Conservation (phyloP, 2,329 filamentous ascomycete genomes). For the Stemphylium lycopersici region DNA sequence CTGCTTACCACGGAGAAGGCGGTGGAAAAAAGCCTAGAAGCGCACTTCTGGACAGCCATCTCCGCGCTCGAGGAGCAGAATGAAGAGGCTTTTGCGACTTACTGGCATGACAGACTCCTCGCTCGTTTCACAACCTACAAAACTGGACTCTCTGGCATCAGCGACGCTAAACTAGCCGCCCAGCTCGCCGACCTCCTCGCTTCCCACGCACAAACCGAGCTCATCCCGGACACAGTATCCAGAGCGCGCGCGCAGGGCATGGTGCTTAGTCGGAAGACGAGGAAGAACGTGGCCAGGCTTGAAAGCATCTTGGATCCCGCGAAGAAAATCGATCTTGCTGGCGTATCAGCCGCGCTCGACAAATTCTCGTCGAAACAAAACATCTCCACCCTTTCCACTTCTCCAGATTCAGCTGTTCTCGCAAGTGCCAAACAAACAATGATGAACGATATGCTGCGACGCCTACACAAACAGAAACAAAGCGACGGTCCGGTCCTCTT, state of each 20-base stretch:
- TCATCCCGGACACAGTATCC: constrained; percentile 39
- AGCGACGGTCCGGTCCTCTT: constrained; percentile 48
- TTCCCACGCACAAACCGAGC: constrained; percentile 39
- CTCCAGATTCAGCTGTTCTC: no score
- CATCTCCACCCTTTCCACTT: no score
- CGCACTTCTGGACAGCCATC: constrained; percentile 34
- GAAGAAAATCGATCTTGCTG: constrained; percentile 14
- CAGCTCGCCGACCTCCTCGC: constrained; percentile 44
- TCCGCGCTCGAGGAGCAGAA: constrained; percentile 34
- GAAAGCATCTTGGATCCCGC: constrained; percentile 26
- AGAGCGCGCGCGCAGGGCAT: constrained; percentile 42
- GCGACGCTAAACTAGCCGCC: constrained; percentile 40
- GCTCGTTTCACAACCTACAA: constrained; percentile 36
- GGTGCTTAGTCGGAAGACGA: constrained; percentile 38
- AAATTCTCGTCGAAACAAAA: constrained; percentile 14
- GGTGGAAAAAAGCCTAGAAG: constrained; percentile 27
- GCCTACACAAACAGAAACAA: constrained; percentile 43
- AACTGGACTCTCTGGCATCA: constrained; percentile 28
- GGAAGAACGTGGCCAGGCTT: constrained; percentile 40
- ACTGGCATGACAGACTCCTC: constrained; percentile 43
- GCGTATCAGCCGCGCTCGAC: constrained; percentile 26
- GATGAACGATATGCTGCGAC: constrained; percentile 41
- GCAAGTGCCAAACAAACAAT: constrained; percentile 31
- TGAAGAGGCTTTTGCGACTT: constrained; percentile 37
- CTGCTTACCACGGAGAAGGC: constrained; percentile 27